Evolutionary conservation across 2,329 filamentous ascomycete genomes (phyloP).

Genomic region (Sclerotiophoma versabilis): DNA sequence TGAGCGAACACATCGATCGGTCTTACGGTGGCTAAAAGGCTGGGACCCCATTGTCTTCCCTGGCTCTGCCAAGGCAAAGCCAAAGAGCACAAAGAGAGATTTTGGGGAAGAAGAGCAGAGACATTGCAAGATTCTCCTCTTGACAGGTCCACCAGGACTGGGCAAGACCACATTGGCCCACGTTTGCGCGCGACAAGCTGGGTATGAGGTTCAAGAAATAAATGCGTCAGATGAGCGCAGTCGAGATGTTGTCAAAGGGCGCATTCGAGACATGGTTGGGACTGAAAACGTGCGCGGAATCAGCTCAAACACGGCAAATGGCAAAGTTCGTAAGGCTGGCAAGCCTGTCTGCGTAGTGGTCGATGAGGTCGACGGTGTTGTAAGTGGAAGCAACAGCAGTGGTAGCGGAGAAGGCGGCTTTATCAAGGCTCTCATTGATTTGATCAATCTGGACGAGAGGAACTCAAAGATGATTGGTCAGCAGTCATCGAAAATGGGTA

Average conservation of each 20-base stretch:
- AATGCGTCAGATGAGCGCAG: slow-evolving; percentile 97
- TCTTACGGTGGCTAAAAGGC: slow-evolving; percentile 89
- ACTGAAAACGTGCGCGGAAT: slow-evolving; percentile 89
- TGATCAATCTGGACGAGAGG: slow-evolving; percentile 85
- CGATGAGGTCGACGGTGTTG: slow-evolving; percentile 95
- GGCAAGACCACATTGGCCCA: slow-evolving; percentile 97
- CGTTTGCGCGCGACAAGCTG: slow-evolving; percentile 92
- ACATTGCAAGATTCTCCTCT: slow-evolving; percentile 85
- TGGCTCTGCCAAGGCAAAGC: slow-evolving; percentile 68
- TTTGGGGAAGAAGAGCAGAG: slow-evolving; percentile 72
- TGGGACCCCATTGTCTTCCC: slow-evolving; percentile 97
- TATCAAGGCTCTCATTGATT: slow-evolving; percentile 90
- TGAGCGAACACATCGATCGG: slow-evolving; percentile 87
- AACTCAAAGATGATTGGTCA: slow-evolving; percentile 62
- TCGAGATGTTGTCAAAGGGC: slow-evolving; percentile 84
- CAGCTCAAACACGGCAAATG: slow-evolving; percentile 60
- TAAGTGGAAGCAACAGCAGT: slow-evolving; percentile 73
- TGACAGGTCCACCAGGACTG: slow-evolving; percentile 90
- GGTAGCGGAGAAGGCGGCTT: slow-evolving; percentile 86
- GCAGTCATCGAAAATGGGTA: slow-evolving; percentile 41
- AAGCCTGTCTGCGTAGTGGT: slow-evolving; percentile 92
- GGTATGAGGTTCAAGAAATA: slow-evolving; percentile 96
- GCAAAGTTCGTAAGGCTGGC: slow-evolving; percentile 72
- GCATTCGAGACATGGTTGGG: slow-evolving; percentile 88
- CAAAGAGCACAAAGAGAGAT: slow-evolving; percentile 53